Evolutionary conservation across 352 stramenopile species (phyloP).

Genomic region (Elongisporangium prolatum): DNA sequence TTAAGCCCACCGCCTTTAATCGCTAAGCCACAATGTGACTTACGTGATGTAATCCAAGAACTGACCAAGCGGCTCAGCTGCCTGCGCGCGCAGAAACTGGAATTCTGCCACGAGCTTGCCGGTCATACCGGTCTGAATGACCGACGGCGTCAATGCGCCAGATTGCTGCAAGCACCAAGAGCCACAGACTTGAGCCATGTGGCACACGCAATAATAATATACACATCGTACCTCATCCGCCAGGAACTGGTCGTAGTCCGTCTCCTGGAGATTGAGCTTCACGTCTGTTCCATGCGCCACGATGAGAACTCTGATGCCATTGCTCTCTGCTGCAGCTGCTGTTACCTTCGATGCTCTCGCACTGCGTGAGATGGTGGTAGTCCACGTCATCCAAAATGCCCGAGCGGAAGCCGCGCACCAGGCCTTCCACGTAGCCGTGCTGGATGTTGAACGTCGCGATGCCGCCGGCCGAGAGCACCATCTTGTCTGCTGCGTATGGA

Average conservation of each 20-base stretch:
- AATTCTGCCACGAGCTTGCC: slow-evolving; percentile 95
- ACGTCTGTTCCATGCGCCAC: slow-evolving; percentile 44
- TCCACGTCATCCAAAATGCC: slow-evolving; percentile 87
- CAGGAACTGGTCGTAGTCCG: slow-evolving; percentile 97
- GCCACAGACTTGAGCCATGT: slow-evolving; percentile 17
- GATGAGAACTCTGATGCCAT: background rate
- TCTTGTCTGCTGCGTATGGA: slow-evolving; percentile 17
- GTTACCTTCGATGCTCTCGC: slow-evolving; percentile 86
- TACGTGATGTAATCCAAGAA: slow-evolving; percentile 99
- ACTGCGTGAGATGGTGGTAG: slow-evolving; percentile 89
- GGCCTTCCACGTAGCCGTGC: slow-evolving; percentile 96
- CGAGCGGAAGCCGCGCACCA: slow-evolving; percentile 95
- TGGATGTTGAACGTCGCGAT: slow-evolving; percentile 97
- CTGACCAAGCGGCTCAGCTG: slow-evolving; percentile 92
- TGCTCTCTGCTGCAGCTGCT: background rate
- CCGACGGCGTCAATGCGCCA: slow-evolving; percentile 48
- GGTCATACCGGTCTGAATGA: slow-evolving; percentile 84
- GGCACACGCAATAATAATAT: too few species aligned
- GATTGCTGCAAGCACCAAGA: slow-evolving; percentile 46
- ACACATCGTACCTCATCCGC: slow-evolving; percentile 89
- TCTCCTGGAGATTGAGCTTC: slow-evolving; percentile 97
- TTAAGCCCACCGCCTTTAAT: background rate
- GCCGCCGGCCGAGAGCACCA: slow-evolving; percentile 76
- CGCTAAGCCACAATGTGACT: slow-evolving; percentile 10
- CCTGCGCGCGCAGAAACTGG: slow-evolving; percentile 95